phyloP scores from a whole-genome alignment of 2,329 filamentous ascomycete species.

The Aphanocladium album region DNA sequence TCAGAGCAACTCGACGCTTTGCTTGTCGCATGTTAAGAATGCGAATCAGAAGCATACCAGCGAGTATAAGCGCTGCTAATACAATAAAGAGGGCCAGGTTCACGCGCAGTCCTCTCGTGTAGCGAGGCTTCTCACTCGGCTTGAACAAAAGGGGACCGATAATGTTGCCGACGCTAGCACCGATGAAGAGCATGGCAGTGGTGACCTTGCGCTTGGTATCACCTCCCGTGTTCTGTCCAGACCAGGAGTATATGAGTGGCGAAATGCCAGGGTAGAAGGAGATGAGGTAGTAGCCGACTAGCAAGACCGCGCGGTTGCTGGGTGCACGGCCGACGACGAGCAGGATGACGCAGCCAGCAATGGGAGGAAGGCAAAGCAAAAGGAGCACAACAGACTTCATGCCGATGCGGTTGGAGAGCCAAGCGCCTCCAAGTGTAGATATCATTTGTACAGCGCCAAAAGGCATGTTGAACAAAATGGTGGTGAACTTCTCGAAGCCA shows the following conservation, averaged over 20 bases:
- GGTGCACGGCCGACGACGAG: slow-evolving; percentile 42
- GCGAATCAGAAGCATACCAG: slow-evolving; percentile 31
- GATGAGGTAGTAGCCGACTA: slow-evolving; percentile 55
- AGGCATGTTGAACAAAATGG: slow-evolving; percentile 54
- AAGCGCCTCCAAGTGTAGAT: slow-evolving; percentile 54
- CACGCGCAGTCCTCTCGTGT: slow-evolving; percentile 51
- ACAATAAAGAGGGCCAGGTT: slow-evolving; percentile 56
- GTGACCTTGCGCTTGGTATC: slow-evolving; percentile 64
- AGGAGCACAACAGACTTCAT: slow-evolving; percentile 52
- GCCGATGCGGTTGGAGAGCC: slow-evolving; percentile 47
- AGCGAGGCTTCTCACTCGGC: slow-evolving; percentile 52
- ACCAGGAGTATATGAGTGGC: slow-evolving; percentile 53
- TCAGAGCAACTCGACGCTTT: slow-evolving; percentile 28
- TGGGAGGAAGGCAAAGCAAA: slow-evolving; percentile 50
- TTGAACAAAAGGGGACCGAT: slow-evolving; percentile 58
- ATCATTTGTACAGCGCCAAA: slow-evolving; percentile 55
- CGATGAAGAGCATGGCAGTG: slow-evolving; percentile 56
- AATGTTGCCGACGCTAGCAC: slow-evolving; percentile 58
- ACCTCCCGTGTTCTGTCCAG: slow-evolving; percentile 55
- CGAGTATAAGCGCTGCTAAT: slow-evolving; percentile 42
- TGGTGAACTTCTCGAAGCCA: slow-evolving; percentile 48
- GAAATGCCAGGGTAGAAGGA: slow-evolving; percentile 54
- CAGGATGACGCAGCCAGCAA: slow-evolving; percentile 51
- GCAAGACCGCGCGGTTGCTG: slow-evolving; percentile 41
- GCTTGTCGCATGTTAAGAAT: slow-evolving; percentile 47